Conservation (phyloP, 2,329 filamentous ascomycete species). For the Fusarium torreyae region DNA sequence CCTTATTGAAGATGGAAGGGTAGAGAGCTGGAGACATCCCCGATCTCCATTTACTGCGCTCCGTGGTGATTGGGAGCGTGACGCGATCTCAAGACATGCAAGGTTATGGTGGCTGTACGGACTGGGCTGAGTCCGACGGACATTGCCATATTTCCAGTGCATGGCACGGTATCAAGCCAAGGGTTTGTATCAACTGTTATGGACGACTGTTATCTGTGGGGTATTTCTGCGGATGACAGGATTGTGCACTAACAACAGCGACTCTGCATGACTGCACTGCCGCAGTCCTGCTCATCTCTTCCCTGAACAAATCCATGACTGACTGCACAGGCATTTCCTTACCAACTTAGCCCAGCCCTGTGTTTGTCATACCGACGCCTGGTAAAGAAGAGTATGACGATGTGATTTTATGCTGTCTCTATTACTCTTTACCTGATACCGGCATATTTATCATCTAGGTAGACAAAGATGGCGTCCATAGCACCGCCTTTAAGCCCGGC, state of each 20-base stretch:
- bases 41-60: background rate
- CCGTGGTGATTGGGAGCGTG: background rate
- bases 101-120: constrained; percentile 35
- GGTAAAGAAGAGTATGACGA: constrained; percentile 8
- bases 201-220: background rate
- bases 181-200: constrained; percentile 31
- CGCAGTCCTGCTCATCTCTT: constrained; percentile 23
- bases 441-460: constrained; percentile 3
- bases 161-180: background rate
- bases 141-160: constrained; percentile 20
- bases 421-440: constrained; percentile 1
- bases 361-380: constrained; percentile 23
- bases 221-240: constrained; percentile 6
- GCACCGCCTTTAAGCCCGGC: constrained; percentile 21
- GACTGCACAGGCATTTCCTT: constrained; percentile 16
- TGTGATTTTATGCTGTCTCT: background rate
- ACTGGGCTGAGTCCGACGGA: constrained; percentile 38
- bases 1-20: constrained; percentile 20
- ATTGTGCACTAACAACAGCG: constrained; percentile 20
- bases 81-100: constrained; percentile 17
- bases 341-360: constrained; percentile 21
- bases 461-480: constrained; percentile 12
- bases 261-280: constrained; percentile 35
- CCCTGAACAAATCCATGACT: background rate
- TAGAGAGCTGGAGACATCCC: background rate